These are phyloP conservation scores for Lepidopterella palustris DNA, from an alignment of 495 filamentous ascomycete species.

Conservation along the genomic window DNA sequence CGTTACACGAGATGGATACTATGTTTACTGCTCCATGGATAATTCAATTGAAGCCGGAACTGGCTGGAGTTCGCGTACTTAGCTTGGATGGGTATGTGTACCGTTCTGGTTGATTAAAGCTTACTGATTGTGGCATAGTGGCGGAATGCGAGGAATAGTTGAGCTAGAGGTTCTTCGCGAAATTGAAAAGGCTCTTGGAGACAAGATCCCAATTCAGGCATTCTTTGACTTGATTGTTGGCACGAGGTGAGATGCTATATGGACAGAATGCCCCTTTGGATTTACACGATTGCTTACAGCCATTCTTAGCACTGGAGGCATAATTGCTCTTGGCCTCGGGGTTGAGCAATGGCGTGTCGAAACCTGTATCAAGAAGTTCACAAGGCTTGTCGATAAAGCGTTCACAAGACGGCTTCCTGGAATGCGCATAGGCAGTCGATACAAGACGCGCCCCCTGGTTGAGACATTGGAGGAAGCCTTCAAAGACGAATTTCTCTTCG, in stretches of 20 bases:
- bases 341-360: constrained; percentile 42
- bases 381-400: constrained; percentile 36
- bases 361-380: constrained; percentile 39
- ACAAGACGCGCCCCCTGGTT: constrained; percentile 40
- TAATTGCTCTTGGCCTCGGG: constrained; percentile 50
- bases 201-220: constrained; percentile 31
- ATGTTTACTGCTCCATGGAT: constrained; percentile 1
- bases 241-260: constrained; percentile 42
- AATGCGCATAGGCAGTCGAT: constrained; percentile 35
- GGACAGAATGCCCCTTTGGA: no score
- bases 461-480: constrained; percentile 33
- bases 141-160: constrained; percentile 42
- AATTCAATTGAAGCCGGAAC: constrained; percentile 34
- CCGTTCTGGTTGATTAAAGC: background rate
- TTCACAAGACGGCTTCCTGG: constrained; percentile 35
- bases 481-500: constrained; percentile 38
- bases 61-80: constrained; percentile 36
- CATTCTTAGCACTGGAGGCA: constrained; percentile 47
- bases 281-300: no score
- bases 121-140: constrained; percentile 22
- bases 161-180: constrained; percentile 38
- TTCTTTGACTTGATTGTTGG: constrained; percentile 47
- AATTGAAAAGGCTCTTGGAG: constrained; percentile 32
- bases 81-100: constrained; percentile 39
- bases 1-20: background rate